Conservation (phyloP, 2,329 filamentous ascomycete species). For the Claviceps pusilla region DNA sequence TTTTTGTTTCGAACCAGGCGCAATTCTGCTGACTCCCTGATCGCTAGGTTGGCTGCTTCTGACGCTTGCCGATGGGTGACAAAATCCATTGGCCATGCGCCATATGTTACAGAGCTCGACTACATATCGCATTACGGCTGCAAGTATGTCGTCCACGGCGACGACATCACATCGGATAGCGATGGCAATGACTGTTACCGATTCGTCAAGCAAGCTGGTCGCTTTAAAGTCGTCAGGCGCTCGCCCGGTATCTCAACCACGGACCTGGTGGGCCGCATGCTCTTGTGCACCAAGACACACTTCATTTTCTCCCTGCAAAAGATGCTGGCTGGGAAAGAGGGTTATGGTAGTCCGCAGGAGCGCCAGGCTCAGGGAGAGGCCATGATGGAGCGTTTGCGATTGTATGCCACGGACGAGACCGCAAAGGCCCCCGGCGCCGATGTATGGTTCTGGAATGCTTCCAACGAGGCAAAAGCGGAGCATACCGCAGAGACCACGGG, state of each 20-base stretch:
- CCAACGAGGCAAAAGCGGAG: conserved; percentile 30
- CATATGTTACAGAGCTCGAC: conserved; percentile 83
- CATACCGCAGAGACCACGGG: conserved; percentile 43
- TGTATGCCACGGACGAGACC: conserved; percentile 79
- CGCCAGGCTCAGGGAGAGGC: conserved; percentile 45
- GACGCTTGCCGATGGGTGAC: conserved; percentile 94
- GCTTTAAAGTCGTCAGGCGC: conserved; percentile 93
- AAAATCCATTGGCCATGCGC: conserved; percentile 65
- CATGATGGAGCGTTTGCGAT: conserved; percentile 62
- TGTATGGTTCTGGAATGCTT: conserved; percentile 69
- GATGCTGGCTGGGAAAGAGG: conserved; percentile 55
- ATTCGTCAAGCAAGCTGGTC: conserved; percentile 82
- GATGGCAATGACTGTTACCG: conserved; percentile 93
- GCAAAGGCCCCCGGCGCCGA: conserved; percentile 65
- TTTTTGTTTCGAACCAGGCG: not conserved
- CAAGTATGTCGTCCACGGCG: conserved; percentile 88
- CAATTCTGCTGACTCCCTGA: not conserved
- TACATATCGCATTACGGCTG: conserved; percentile 96
- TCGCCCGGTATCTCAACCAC: conserved; percentile 95
- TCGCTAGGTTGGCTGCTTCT: conserved; percentile 61
- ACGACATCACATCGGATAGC: conserved; percentile 92
- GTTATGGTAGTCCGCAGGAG: conserved; percentile 54
- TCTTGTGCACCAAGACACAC: conserved; percentile 86
- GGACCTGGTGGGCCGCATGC: conserved; percentile 93
- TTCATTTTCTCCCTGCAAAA: conserved; percentile 71